These are phyloP conservation scores for Amphirosellinia nigrospora DNA, from an alignment of 495 filamentous ascomycete species.

Conservation along the genomic window DNA sequence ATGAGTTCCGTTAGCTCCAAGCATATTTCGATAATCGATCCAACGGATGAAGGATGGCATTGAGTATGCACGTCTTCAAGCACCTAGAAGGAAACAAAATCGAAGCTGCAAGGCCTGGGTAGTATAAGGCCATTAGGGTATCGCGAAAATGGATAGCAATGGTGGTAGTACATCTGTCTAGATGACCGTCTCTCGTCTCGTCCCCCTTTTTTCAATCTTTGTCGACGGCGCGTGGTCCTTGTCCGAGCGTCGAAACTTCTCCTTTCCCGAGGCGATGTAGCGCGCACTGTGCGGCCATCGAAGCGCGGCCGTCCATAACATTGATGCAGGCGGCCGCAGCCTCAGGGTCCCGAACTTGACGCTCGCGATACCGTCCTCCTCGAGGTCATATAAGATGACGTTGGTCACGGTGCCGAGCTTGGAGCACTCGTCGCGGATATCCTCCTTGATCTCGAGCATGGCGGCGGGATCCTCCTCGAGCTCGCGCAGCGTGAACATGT, in stretches of 20 bases:
- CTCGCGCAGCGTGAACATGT: conserved; percentile 92
- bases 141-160: background rate
- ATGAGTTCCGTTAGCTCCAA: background rate
- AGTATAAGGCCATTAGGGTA: background rate
- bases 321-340: conserved; percentile 76
- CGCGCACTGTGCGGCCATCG: conserved; percentile 72
- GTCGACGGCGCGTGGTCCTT: conserved; percentile 47
- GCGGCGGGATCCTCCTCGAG: conserved; percentile 84
- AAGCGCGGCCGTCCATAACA: conserved; percentile 85
- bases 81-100: background rate
- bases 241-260: conserved; percentile 76
- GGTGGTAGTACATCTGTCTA: conserved; percentile 1
- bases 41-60: background rate
- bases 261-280: conserved; percentile 77
- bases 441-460: conserved; percentile 89
- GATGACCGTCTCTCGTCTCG: background rate
- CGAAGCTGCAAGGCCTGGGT: background rate
- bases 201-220: conserved; percentile 30
- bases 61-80: background rate
- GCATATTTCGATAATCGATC: background rate
- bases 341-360: conserved; percentile 75
- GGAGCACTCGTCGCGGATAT: conserved; percentile 86
- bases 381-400: conserved; percentile 86
- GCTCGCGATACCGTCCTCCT: conserved; percentile 84
- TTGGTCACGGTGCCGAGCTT: conserved; percentile 91